Evolutionary conservation across 495 filamentous ascomycete species (phyloP), one percentile per base, ranked within the genome.

Genomic region (Penicillium herquei): DNA sequence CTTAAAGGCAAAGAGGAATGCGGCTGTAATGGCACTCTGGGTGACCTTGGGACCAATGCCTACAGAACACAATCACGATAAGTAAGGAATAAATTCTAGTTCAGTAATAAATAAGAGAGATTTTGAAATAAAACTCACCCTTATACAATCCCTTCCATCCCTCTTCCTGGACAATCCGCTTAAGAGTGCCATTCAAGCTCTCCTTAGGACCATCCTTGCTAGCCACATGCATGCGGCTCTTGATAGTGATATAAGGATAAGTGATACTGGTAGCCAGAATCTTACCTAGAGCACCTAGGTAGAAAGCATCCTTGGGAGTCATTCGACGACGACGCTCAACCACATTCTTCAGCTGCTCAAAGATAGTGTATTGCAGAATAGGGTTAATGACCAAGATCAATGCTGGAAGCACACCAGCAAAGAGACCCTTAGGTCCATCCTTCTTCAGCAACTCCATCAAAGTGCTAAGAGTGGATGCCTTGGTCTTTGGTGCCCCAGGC

Each of bases 241-340:
- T 99, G 51, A 99, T 86, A 1, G 94, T 98, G 68, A 97, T 98
- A 58, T 99, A 99, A 17, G 94, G 94, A 68, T 99, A 99, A 11
- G 94, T 99, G 58, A 98, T 87, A 21, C 78, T 85, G 9, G 94
- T 99, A 17, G 94, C 95, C 51, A 96, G 79, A 50, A 99, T 78
- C 79, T 99, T 99, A 57, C 95, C 94, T 7, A 98, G 64, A 9
- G 94, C 94, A 49, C 94, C 94, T 5, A 99, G 74, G 56, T 94
- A 83, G 66, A 99, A 99, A 3, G 89, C 91, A 64, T 96, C 83
- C 46, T 84, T 87, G 1, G 94, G 90, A 0, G 87, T 95, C 57
- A 96, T 83, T 34, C 81, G 79, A 17, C 83, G 72, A 16, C 84
- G 78, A 57, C 81, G 84, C 69, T 88, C 87, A 33, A 91, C 66